Evolutionary conservation across 768 basidiomycete species (phyloP).

Genomic region (Leccinum barrowsii): DNA sequence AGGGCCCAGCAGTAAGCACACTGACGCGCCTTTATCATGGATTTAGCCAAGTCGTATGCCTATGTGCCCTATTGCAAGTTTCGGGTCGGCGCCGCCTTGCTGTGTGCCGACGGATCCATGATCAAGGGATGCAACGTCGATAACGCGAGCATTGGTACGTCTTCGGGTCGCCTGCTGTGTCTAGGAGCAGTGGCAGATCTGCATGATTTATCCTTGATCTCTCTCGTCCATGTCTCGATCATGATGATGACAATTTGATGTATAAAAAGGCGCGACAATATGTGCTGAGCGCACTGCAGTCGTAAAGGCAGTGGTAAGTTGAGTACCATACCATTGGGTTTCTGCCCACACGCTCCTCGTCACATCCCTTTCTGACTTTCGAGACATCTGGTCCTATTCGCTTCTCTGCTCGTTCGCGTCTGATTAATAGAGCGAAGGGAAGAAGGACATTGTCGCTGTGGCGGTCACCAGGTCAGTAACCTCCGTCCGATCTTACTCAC

Average conservation of each 20-base stretch:
- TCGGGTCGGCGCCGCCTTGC: slow-evolving; percentile 87
- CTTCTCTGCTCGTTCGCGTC: background rate
- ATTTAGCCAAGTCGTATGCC: slow-evolving; percentile 62
- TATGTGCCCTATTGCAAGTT: slow-evolving; percentile 91
- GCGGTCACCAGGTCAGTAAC: slow-evolving; percentile 72
- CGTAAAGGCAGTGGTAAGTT: slow-evolving; percentile 84
- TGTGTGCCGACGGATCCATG: slow-evolving; percentile 64
- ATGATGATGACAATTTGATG: background rate
- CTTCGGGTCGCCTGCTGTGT: too few relatives aligned
- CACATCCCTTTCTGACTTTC: background rate
- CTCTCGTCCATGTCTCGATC: background rate
- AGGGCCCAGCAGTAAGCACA: background rate
- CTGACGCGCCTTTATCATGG: background rate
- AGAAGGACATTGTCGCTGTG: slow-evolving; percentile 62
- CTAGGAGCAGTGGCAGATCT: background rate
- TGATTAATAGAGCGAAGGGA: slow-evolving; percentile 69
- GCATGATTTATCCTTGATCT: background rate
- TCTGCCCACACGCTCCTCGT: background rate
- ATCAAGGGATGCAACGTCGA: slow-evolving; percentile 91
- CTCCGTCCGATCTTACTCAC: background rate
- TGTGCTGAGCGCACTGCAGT: slow-evolving; percentile 95
- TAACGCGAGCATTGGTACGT: slow-evolving; percentile 87
- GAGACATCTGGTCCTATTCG: background rate
- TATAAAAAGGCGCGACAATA: slow-evolving; percentile 69
- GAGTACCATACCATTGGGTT: background rate